phyloP scores from a whole-genome alignment of 2,329 filamentous ascomycete genomes.

The Stachybotrys chlorohalonatus region DNA sequence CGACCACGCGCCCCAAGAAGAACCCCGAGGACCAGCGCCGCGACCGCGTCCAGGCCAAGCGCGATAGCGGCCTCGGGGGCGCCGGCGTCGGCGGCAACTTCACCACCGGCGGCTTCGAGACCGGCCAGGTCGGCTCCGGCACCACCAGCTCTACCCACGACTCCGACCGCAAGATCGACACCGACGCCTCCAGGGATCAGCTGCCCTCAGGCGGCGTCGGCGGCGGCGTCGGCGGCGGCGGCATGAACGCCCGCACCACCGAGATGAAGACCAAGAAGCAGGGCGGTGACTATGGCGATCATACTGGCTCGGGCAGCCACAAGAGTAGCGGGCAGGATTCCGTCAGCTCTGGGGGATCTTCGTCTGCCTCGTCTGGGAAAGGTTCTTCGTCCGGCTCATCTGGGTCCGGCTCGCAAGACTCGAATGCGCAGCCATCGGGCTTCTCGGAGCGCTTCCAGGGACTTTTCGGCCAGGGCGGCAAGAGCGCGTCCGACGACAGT shows the following conservation, averaged over 20 bases:
- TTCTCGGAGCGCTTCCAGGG: constrained; percentile 6
- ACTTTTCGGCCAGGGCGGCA: constrained; percentile 14
- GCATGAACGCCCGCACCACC: constrained; percentile 15
- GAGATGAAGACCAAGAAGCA: constrained; percentile 13
- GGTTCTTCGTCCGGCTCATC: background rate
- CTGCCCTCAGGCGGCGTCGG: constrained; percentile 23
- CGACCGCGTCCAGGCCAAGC: constrained; percentile 17
- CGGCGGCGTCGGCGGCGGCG: constrained; percentile 19
- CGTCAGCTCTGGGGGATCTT: background rate
- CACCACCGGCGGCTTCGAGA: constrained; percentile 20
- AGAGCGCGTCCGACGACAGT: constrained; percentile 4
- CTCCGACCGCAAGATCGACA: constrained; percentile 10
- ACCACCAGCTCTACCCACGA: constrained; percentile 4
- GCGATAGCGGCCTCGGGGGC: constrained; percentile 18
- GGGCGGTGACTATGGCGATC: background rate
- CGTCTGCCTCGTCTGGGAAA: background rate
- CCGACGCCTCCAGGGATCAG: constrained; percentile 17
- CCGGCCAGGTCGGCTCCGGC: constrained; percentile 10
- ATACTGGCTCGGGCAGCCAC: background rate
- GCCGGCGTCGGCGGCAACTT: constrained; percentile 21
- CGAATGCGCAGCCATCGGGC: background rate
- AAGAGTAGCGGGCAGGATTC: background rate
- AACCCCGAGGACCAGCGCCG: constrained; percentile 8
- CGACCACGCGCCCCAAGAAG: constrained; percentile 6
- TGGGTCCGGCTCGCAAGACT: background rate